Conservation (phyloP, 2,329 filamentous ascomycete genomes). For the Colletotrichum limetticola region DNA sequence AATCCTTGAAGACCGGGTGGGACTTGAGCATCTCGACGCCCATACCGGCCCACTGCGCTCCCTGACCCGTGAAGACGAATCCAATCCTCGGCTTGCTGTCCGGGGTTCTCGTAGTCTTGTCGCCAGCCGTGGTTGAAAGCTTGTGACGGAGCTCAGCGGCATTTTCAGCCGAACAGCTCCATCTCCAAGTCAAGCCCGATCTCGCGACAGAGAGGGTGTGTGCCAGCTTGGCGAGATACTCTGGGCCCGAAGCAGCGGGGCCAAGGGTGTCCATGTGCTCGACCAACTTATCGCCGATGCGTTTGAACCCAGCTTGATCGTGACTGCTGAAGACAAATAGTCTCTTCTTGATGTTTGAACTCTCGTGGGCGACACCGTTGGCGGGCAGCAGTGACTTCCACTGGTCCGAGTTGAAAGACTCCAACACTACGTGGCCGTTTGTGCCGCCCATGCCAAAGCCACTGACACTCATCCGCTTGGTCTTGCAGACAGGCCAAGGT, state of each 20-base stretch:
- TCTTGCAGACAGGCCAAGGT: neutral
- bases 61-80: slow-evolving; percentile 38
- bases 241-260: neutral
- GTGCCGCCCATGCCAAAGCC: slow-evolving; percentile 3
- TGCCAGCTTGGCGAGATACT: neutral
- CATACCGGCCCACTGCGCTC: slow-evolving; percentile 36
- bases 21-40: slow-evolving; percentile 26
- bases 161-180: neutral
- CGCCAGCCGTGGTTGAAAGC: neutral
- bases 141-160: neutral
- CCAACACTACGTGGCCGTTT: neutral
- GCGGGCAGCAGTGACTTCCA: neutral
- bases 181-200: neutral
- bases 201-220: neutral
- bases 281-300: neutral
- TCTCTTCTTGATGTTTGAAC: neutral
- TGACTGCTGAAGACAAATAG: neutral
- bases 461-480: neutral
- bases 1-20: slow-evolving; percentile 6
- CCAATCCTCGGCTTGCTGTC: neutral
- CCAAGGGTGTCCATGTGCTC: neutral
- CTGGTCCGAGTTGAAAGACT: neutral
- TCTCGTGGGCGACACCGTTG: neutral
- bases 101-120: neutral
- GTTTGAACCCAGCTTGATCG: neutral